These are phyloP conservation scores for Sporobolomyces pararoseus DNA, from an alignment of 768 basidiomycete species.

Conservation along the genomic window DNA sequence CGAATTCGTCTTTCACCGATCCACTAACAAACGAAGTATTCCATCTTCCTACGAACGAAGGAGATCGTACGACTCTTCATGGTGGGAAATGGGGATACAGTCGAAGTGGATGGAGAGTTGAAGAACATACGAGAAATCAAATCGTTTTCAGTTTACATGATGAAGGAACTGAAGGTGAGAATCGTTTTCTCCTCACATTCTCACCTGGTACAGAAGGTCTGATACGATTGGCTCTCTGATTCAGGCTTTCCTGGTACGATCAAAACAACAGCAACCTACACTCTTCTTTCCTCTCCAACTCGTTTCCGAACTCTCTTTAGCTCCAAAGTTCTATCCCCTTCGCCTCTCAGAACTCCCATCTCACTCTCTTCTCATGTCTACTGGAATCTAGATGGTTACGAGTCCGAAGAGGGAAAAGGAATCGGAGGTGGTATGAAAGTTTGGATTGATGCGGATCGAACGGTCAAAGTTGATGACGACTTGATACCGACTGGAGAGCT, in stretches of 20 bases:
- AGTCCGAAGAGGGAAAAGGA: background rate
- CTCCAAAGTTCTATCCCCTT: background rate
- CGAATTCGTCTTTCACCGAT: slow-evolving; percentile 9
- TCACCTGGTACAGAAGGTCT: background rate
- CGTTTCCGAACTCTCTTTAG: background rate
- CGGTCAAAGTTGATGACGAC: background rate
- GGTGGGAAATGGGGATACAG: slow-evolving; percentile 21
- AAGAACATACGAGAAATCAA: background rate
- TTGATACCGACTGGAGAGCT: slow-evolving; percentile 23
- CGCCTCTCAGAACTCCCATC: background rate
- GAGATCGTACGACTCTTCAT: slow-evolving; percentile 7
- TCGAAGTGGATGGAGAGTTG: slow-evolving; percentile 12
- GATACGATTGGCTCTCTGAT: background rate
- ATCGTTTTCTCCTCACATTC: too few species aligned
- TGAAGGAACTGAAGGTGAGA: slow-evolving; percentile 12
- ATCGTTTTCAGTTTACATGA: slow-evolving; percentile 15
- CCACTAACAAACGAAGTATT: background rate
- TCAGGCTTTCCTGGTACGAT: slow-evolving; percentile 27
- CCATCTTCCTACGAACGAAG: slow-evolving; percentile 6
- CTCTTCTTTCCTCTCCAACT: background rate
- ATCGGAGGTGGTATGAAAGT: background rate
- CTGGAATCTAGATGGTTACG: slow-evolving; percentile 24
- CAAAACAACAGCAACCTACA: slow-evolving; percentile 4
- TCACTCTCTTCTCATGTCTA: slow-evolving; percentile 26
- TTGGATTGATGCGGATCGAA: background rate